Evolutionary conservation across 2,329 filamentous ascomycete genomes (phyloP), one percentile per base, ranked within the genome.

Genomic region (Trichoderma afroharzianum): DNA sequence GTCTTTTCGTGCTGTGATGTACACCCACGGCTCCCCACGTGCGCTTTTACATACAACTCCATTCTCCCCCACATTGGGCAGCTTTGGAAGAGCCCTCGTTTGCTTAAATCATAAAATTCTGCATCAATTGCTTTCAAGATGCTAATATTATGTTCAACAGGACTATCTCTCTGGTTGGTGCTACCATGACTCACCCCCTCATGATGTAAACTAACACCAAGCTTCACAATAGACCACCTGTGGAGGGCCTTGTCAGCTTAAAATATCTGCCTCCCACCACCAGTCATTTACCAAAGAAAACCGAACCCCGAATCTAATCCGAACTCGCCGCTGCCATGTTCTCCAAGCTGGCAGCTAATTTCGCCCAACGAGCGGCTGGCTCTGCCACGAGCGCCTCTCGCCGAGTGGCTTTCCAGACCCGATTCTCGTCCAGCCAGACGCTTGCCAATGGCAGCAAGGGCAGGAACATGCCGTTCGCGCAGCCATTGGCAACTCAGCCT

Each of bases 81-180:
- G 53, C 18, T 43, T 59, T 39, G 33, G 39, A 39, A 26, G 39
- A 36, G n/a, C 58, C 14, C 55, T 53, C 30, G 36, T 50, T 18
- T 55, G 36, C 43, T 55, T 57, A 9, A 9, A 36, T 47, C 8
- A 21, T 26, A 24, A 70, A 33, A 21, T 30, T 62, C n/a, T 26
- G 28, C 33, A 30, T 33, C n/a, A 43, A 64, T 63, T 43, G 24
- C 12, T 11, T 59, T 12, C 36, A 58, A 33, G 28, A 58, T 62
- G 58, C 68, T 72, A 70, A 72, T 57, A 26, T 70, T 15, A 32
- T 26, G 47, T n/a, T 59, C 75, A 76, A 71, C 78, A 92, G 90
- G 90, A 92, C 87, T 92, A 92, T 88, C 88, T 92, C 83, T 92
- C 90, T 89, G 90, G 90, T 92, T 83, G 79, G 88, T 83, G 30